Evolutionary conservation across 768 basidiomycete species (phyloP), one percentile per base, ranked within the genome.

Genomic region (Tremella mesenterica): DNA sequence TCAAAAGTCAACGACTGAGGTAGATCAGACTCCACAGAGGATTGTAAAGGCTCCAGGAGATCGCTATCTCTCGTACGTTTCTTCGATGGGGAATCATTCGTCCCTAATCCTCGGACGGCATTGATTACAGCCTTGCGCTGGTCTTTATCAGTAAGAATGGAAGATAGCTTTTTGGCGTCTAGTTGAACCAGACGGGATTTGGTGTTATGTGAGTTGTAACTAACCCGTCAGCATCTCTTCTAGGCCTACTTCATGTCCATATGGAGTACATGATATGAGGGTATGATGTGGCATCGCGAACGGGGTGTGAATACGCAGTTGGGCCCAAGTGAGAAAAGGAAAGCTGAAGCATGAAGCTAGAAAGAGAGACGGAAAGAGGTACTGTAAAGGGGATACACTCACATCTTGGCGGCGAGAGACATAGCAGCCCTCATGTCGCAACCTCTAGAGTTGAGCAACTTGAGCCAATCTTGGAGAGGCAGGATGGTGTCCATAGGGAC

Each of bases 361-460:
- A n/a, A n/a, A n/a, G n/a, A n/a, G n/a, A n/a, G n/a, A n/a, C n/a
- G n/a, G n/a, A n/a, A n/a, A n/a, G n/a, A n/a, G n/a, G n/a, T n/a
- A n/a, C n/a, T n/a, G n/a, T n/a, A n/a, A n/a, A n/a, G n/a, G n/a
- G 6, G 30, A 7, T 7, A 9, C 8, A 21, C 68, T 44, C 43
- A 73, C 72, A 71, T 63, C 48, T 73, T 73, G 5, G 61, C 64
- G 2, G 72, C 72, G 23, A 73, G 41, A 8, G 48, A 53, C 70
- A 73, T 73, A 0, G 68, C 70, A 9, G 69, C 59, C 27, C 72
- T 36, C 72, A 71, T 73, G 31, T 71, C 64, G 4, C 70, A 69
- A 0, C 66, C 70, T 44, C 72, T 58, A 16, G 58, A 48, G 6
- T 64, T 53, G 12, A 70, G 57, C 23, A 66, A 45, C 52, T 69